Evolutionary conservation across 1,284 basidiomycete species (phyloP).

Genomic region (Cryptococcus hybrid): DNA sequence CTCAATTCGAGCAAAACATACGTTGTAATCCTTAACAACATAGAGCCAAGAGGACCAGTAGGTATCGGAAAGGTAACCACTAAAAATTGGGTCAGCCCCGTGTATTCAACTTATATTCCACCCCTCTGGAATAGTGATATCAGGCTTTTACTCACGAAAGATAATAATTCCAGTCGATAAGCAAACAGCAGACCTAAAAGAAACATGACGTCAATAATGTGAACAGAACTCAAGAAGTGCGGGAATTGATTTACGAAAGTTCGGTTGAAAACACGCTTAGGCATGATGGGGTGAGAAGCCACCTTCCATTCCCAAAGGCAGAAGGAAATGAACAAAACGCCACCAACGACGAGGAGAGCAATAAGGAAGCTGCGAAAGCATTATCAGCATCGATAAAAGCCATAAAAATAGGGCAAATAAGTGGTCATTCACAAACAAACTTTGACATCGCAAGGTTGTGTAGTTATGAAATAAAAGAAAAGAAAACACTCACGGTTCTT

Average conservation of each 20-base stretch:
- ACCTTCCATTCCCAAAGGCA: slow-evolving; percentile 46
- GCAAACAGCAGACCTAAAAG: not conserved
- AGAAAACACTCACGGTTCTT: slow-evolving; percentile 35
- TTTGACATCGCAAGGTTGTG: too few relatives aligned
- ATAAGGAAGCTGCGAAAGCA: slow-evolving; percentile 43
- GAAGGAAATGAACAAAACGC: slow-evolving; percentile 44
- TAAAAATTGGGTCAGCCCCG: slow-evolving; percentile 28
- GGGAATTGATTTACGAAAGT: slow-evolving; percentile 30
- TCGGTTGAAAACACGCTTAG: slow-evolving; percentile 49
- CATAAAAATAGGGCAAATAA: not conserved
- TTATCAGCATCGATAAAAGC: too few relatives aligned
- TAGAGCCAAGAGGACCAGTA: slow-evolving; percentile 51
- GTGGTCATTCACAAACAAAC: not conserved
- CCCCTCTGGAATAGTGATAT: slow-evolving; percentile 41
- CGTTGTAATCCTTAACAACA: slow-evolving; percentile 34
- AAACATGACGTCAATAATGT: too few relatives aligned
- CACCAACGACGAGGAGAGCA: slow-evolving; percentile 50
- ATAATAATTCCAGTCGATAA: not conserved
- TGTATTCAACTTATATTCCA: too few relatives aligned
- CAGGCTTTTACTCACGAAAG: slow-evolving; percentile 15
- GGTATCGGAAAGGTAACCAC: slow-evolving; percentile 38
- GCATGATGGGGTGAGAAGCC: slow-evolving; percentile 49
- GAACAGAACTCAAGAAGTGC: not conserved
- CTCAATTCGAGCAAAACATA: slow-evolving; percentile 1
- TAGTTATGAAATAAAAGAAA: not conserved